These are phyloP conservation scores for Dictyostelium firmibasis DNA, from an alignment of 78 protist species.

Conservation along the genomic window DNA sequence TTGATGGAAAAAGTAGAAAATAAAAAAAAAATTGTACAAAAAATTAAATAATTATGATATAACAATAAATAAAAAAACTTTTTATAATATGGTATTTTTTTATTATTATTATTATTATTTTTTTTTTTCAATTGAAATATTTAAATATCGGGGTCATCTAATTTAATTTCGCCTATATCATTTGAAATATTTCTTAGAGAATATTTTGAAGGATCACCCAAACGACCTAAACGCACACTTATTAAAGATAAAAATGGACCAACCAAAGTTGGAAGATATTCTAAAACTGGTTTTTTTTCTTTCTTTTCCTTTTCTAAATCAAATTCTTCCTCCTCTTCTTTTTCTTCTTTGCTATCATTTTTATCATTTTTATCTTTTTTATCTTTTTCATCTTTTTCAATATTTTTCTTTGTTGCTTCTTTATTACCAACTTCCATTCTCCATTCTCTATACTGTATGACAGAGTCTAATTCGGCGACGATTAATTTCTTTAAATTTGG, in stretches of 20 bases:
- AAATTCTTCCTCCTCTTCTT: conserved; percentile 1
- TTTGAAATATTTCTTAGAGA: conserved; percentile 35
- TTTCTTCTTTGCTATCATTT: background rate
- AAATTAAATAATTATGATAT: background rate
- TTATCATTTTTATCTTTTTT: background rate
- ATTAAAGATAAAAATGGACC: conserved; percentile 67
- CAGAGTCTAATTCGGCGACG: conserved; percentile 9
- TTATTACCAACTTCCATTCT: conserved; percentile 51
- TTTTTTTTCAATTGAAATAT: background rate
- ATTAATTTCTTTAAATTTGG: conserved; percentile 36
- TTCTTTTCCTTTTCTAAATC: background rate
- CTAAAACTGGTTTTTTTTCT: conserved; percentile 19
- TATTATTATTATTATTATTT: background rate
- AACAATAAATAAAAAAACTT: too few relatives aligned
- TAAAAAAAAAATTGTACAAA: background rate
- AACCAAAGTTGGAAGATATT: conserved; percentile 30
- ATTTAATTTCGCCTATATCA: background rate
- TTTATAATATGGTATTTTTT: background rate
- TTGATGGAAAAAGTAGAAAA: background rate
- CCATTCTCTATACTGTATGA: conserved; percentile 52
- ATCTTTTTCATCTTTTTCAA: conserved; percentile 14
- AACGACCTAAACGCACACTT: background rate
- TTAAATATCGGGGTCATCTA: background rate
- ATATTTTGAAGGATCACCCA: conserved; percentile 63
- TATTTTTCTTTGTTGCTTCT: conserved; percentile 18